A percentile compares a stretch with the other conserved stretches of the same genome.
These are phyloP conservation scores for Clarireedia paspali DNA, from an alignment of 2,329 filamentous ascomycete genomes.

Conservation along the genomic window DNA sequence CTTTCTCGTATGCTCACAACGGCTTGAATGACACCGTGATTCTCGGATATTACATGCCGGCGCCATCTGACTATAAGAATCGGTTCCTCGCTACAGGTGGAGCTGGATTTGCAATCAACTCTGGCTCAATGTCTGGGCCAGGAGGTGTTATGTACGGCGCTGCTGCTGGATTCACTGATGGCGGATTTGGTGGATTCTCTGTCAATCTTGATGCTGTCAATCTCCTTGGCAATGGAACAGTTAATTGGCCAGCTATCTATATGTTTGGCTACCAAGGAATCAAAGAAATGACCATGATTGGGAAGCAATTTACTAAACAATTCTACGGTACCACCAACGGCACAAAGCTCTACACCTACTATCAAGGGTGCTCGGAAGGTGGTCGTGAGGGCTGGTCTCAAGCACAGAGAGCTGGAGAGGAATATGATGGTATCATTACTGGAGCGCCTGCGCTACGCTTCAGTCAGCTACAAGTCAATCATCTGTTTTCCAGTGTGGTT, in stretches of 20 bases:
- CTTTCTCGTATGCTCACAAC: constrained; percentile 38
- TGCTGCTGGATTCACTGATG: constrained; percentile 40
- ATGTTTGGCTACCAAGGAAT: constrained; percentile 34
- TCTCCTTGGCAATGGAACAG: constrained; percentile 33
- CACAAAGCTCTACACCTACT: constrained; percentile 16
- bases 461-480: constrained; percentile 37
- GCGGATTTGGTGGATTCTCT: constrained; percentile 41
- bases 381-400: constrained; percentile 42
- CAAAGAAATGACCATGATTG: constrained; percentile 33
- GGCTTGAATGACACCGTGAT: constrained; percentile 32
- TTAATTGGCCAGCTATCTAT: constrained; percentile 18
- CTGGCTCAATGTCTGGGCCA: constrained; percentile 27
- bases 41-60: constrained; percentile 36
- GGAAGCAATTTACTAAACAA: constrained; percentile 36
- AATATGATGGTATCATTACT: constrained; percentile 38
- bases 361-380: constrained; percentile 38
- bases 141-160: constrained; percentile 40
- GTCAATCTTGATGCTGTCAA: constrained; percentile 32
- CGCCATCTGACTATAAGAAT: constrained; percentile 36
- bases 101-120: constrained; percentile 39
- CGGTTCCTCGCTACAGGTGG: constrained; percentile 40
- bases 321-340: constrained; percentile 31
- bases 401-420: constrained; percentile 33
- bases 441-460: constrained; percentile 42
- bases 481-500: constrained; percentile 32